Base-by-base conservation (phyloP, 176 grass and related monocot genomes). In the Typha latifolia region DNA sequence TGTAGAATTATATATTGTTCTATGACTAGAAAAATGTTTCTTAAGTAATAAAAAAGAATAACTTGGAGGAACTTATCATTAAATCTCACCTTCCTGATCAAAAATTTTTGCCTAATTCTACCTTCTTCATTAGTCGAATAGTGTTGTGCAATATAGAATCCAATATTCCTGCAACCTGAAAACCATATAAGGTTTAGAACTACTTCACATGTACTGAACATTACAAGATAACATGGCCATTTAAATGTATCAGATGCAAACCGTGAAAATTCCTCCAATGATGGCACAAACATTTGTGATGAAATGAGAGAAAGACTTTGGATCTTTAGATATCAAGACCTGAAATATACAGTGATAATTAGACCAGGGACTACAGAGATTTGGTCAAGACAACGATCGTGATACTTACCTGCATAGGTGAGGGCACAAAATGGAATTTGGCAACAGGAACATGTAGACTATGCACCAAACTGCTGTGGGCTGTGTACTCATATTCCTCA, bases 201-300 rank as follows among this genome's bases (percentile, higher is more conserved):
- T 43, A 9, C 9, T 43, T 43, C 37, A 43, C 37, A 37, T 49
- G 12, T 27, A 73, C 26, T 67, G 6, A 51, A 14, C 31, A 50
- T 2, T 48, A 49, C 29, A 74, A 10, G 32, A 3, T 19, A 31
- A 12, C 65, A 31, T 50, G 50, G 59, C 14, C 43, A 29, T 51
- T 47, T 57, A 59, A 64, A 62, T n/a, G 27, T 24, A 75, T 24
- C 9, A 47, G 72, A 47, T 70, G 69, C 79, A 37, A 74, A 99
- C 95, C 84, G 95, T 99, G 72, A 99, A 99, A 62, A 99, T 31
- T 24, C 95, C 95, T 79, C 95, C 95, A 69, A 99, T 87, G 62
- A 99, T 99, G 26, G 95, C 95, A 63, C 89, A 99, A 21, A 99
- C 73, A 74, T 99, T 94, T 79, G 95, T 99, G 79, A 99, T 79